These are phyloP conservation scores for Gryganskiella cystojenkinii DNA, from an alignment of 192 early-diverging fungal species.

Conservation along the genomic window DNA sequence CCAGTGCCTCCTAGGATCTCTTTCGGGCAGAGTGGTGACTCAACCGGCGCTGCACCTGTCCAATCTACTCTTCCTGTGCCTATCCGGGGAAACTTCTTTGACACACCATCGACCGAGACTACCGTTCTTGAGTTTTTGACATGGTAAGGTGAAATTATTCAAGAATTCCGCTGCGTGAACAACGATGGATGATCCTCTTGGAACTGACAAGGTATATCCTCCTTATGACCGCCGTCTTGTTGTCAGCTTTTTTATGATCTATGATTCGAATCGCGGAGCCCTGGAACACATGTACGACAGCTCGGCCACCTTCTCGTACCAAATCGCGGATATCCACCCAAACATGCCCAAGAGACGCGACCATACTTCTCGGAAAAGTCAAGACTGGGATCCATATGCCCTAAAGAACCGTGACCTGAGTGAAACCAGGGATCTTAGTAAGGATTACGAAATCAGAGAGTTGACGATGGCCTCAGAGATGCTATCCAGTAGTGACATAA, in stretches of 20 bases:
- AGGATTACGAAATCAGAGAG: not conserved
- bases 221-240: not conserved
- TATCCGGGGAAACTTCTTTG: constrained; percentile 53
- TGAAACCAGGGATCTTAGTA: constrained; percentile 34
- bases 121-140: constrained; percentile 55
- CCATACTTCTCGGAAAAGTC: not conserved
- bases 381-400: constrained; percentile 26
- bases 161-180: not conserved
- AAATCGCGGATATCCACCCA: constrained; percentile 5
- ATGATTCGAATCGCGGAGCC: constrained; percentile 50
- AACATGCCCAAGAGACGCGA: constrained; percentile 6
- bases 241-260: constrained; percentile 52
- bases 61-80: constrained; percentile 21
- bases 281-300: constrained; percentile 54
- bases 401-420: constrained; percentile 27
- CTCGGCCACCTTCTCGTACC: constrained; percentile 52
- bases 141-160: constrained; percentile 18
- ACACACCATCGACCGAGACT: constrained; percentile 40
- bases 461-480: not conserved
- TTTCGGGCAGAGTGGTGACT: constrained; percentile 36
- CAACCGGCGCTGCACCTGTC: not conserved
- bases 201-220: not conserved
- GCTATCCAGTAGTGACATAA: too few relatives aligned
- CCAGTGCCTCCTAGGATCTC: constrained; percentile 44
- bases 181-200: not conserved